A percentile compares a stretch with the other conserved stretches of the same genome.
Conservation (phyloP, 2,329 filamentous ascomycete genomes). For the Xylaria arbuscula region DNA sequence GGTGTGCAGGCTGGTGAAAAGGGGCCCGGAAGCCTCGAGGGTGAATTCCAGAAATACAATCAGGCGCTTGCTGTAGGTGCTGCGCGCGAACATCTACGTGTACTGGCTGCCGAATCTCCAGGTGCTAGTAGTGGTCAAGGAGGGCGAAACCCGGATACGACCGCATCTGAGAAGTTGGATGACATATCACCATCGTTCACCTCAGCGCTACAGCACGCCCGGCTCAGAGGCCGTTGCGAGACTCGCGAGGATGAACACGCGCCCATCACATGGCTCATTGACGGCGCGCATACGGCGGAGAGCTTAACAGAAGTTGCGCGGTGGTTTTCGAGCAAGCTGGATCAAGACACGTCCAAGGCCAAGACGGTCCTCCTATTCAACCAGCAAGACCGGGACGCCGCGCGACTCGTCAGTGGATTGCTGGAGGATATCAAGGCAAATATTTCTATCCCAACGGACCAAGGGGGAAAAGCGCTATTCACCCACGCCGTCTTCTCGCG, state of each 20-base stretch:
- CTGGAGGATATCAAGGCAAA: constrained; percentile 62
- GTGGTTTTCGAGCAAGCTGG: constrained; percentile 74
- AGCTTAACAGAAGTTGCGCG: constrained; percentile 79
- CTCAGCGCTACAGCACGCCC: constrained; percentile 72
- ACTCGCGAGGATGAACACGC: constrained; percentile 58
- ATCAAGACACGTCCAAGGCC: constrained; percentile 25
- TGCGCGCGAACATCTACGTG: constrained; percentile 66
- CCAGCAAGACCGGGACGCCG: constrained; percentile 85
- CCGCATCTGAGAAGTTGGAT: constrained; percentile 35
- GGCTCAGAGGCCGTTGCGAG: constrained; percentile 82
- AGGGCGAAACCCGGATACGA: constrained; percentile 12
- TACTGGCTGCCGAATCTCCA: constrained; percentile 36
- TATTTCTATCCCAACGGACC: background rate
- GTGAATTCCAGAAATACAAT: constrained; percentile 68
- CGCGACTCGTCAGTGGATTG: constrained; percentile 71
- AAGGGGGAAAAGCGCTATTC: constrained; percentile 62
- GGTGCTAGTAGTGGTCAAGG: constrained; percentile 10
- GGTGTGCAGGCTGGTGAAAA: constrained; percentile 49
- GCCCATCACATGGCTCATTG: constrained; percentile 79
- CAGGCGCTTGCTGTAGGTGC: constrained; percentile 67
- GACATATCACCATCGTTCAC: constrained; percentile 66
- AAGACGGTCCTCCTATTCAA: constrained; percentile 82
- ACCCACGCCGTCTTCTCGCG: constrained; percentile 82
- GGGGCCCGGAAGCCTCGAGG: constrained; percentile 55
- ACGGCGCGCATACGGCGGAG: constrained; percentile 89